phyloP scores from a whole-genome alignment of 2,329 filamentous ascomycete species.

The Aquanectria penicillioides region DNA sequence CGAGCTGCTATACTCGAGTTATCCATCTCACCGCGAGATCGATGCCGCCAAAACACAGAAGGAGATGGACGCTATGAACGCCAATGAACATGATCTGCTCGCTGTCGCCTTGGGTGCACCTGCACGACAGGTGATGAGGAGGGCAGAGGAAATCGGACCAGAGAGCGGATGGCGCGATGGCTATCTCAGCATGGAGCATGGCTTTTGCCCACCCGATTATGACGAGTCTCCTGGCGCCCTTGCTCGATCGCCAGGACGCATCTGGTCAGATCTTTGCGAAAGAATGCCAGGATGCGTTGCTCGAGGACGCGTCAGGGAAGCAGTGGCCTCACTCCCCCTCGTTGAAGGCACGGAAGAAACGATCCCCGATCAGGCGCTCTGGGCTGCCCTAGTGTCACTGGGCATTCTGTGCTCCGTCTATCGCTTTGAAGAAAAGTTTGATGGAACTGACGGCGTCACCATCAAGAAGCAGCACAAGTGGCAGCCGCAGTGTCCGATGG shows the following conservation, averaged over 20 bases:
- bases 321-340: constrained; percentile 58
- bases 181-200: constrained; percentile 53
- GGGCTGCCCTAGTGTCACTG: constrained; percentile 62
- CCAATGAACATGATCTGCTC: constrained; percentile 58
- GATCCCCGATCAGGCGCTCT: constrained; percentile 62
- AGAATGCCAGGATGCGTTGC: constrained; percentile 63
- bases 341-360: constrained; percentile 60
- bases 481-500: constrained; percentile 53
- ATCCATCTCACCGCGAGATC: constrained; percentile 53
- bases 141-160: constrained; percentile 62
- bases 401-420: constrained; percentile 65
- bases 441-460: constrained; percentile 61
- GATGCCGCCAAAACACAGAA: constrained; percentile 47
- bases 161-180: constrained; percentile 61
- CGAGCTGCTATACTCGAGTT: constrained; percentile 57
- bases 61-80: constrained; percentile 59
- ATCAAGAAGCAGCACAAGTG: constrained; percentile 42
- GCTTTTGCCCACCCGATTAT: constrained; percentile 62
- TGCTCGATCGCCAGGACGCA: constrained; percentile 58
- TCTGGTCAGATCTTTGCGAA: constrained; percentile 65
- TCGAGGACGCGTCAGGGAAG: constrained; percentile 60
- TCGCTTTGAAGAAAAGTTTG: constrained; percentile 61
- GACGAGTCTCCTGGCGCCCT: constrained; percentile 57
- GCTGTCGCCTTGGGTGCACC: constrained; percentile 64
- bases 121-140: constrained; percentile 62